Conservation (phyloP, 2,329 filamentous ascomycete genomes). For the Penicillium sp. region DNA sequence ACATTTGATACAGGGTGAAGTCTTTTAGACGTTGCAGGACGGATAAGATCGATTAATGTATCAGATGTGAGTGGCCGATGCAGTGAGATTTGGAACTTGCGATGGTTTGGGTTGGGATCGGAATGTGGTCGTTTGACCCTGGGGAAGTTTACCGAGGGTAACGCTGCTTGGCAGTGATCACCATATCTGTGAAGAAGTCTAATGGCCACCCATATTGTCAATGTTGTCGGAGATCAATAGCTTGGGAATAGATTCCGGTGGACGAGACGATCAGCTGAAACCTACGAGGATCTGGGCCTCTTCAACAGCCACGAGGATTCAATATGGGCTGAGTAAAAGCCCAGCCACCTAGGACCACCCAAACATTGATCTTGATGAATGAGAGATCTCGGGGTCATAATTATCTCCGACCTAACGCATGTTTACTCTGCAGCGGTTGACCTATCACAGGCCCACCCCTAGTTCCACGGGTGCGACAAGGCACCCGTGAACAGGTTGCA, state of each 20-base stretch:
- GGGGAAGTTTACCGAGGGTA: not conserved
- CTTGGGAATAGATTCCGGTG: not conserved
- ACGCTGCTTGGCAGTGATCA: not conserved
- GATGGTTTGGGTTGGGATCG: not conserved
- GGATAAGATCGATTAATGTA: not conserved
- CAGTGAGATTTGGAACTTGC: not conserved
- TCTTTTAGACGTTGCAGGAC: not conserved
- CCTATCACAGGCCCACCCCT: not conserved
- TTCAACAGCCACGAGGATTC: not conserved
- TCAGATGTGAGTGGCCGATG: not conserved
- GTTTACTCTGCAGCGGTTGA: not conserved
- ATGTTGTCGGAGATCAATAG: no score
- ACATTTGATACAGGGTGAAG: conserved; percentile 8
- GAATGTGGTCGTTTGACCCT: not conserved
- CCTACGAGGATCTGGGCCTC: not conserved
- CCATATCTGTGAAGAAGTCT: not conserved
- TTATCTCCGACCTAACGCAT: not conserved
- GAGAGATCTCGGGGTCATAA: not conserved
- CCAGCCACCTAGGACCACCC: not conserved
- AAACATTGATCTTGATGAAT: not conserved
- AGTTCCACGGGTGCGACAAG: not conserved
- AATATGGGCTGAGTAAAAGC: not conserved
- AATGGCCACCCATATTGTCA: no score
- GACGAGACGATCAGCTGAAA: not conserved
- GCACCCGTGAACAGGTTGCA: not conserved